Conservation (phyloP, 495 filamentous ascomycete species). For the Neurospora tetrasperma region DNA sequence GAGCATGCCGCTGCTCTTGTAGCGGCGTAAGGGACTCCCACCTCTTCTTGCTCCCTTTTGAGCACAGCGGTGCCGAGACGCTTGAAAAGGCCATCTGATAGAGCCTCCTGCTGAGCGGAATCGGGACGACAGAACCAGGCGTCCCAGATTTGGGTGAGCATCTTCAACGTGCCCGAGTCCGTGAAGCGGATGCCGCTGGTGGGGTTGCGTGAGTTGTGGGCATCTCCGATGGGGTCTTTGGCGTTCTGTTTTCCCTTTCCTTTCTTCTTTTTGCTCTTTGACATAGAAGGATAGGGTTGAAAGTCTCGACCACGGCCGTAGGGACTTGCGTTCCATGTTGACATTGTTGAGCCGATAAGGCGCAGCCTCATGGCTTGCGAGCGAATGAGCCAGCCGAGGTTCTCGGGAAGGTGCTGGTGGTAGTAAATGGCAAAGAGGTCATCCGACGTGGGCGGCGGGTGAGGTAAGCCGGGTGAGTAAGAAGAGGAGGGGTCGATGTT, state of each 20-base stretch:
- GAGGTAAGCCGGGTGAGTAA: background rate
- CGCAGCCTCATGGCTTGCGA: slow-evolving; percentile 15
- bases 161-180: background rate
- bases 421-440: slow-evolving; percentile 20
- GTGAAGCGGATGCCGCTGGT: background rate
- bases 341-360: slow-evolving; percentile 7
- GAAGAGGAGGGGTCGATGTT: background rate
- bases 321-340: slow-evolving; percentile 12
- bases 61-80: background rate
- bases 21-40: background rate
- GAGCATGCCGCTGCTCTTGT: background rate
- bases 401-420: slow-evolving; percentile 12
- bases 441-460: slow-evolving; percentile 1
- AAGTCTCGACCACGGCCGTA: slow-evolving; percentile 19
- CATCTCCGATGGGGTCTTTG: background rate
- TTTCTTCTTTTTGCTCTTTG: background rate
- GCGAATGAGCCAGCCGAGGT: slow-evolving; percentile 8
- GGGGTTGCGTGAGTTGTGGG: background rate
- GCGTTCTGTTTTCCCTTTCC: background rate
- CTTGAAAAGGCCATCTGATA: background rate
- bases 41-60: background rate
- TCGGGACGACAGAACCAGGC: background rate
- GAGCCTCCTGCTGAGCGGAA: background rate
- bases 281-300: slow-evolving; percentile 10
- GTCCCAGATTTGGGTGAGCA: background rate